Evolutionary conservation across 2,329 filamentous ascomycete species (phyloP).

Genomic region (Trichoderma cornu-damae): DNA sequence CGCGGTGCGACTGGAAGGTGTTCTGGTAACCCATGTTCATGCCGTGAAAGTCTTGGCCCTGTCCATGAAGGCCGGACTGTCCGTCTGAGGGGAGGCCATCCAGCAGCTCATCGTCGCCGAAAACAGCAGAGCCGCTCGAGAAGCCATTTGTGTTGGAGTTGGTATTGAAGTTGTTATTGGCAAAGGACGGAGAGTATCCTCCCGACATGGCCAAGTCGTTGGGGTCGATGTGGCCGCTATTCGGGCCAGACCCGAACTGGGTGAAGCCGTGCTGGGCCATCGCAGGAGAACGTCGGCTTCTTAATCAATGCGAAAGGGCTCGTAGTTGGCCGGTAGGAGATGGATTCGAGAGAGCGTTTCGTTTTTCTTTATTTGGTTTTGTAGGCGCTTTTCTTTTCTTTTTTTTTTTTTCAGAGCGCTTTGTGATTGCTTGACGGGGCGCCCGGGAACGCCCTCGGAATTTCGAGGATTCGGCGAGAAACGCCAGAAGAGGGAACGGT

Average conservation of each 20-base stretch:
- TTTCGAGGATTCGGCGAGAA: neutral
- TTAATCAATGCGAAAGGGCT: neutral
- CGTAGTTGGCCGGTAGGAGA: neutral
- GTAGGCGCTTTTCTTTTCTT: too few relatives aligned
- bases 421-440: neutral
- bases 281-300: conserved; percentile 18
- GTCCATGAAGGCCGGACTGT: conserved; percentile 47
- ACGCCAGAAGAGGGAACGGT: conserved; percentile 1
- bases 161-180: conserved; percentile 51
- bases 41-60: conserved; percentile 52
- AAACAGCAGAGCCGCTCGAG: conserved; percentile 69
- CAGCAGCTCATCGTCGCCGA: conserved; percentile 83
- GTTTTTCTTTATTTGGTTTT: neutral
- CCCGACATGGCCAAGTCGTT: conserved; percentile 71
- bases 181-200: conserved; percentile 56
- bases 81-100: conserved; percentile 60
- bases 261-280: conserved; percentile 56
- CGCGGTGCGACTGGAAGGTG: conserved; percentile 53
- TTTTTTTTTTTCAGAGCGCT: neutral
- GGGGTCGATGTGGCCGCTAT: conserved; percentile 66
- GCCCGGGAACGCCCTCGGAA: conserved; percentile 7
- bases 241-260: conserved; percentile 51
- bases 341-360: neutral
- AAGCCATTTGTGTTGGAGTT: conserved; percentile 63
- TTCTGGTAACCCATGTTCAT: conserved; percentile 57